A percentile compares a stretch with the other conserved stretches of the same genome.
Conservation (phyloP, 805 yeast species). For the Nadsonia fulvescens region DNA sequence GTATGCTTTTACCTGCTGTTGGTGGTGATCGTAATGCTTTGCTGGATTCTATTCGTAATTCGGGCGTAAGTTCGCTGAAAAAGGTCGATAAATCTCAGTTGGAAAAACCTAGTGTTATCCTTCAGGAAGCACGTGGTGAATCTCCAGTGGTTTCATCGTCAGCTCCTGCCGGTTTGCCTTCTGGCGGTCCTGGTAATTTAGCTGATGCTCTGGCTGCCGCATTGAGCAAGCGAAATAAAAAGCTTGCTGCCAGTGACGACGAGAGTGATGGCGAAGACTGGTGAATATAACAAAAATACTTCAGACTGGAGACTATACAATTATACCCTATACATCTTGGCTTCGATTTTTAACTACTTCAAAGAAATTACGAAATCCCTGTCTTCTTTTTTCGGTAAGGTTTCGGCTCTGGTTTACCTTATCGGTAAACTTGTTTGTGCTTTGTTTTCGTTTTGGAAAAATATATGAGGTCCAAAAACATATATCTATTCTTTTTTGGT, state of each 20-base stretch:
- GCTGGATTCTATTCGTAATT: constrained; percentile 67
- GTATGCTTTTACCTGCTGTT: constrained; percentile 22
- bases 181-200: constrained; percentile 41
- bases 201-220: constrained; percentile 88
- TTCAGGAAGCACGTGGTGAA: constrained; percentile 59
- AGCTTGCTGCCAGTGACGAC: constrained; percentile 66
- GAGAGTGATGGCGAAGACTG: constrained; percentile 72
- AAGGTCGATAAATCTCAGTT: constrained; percentile 71
- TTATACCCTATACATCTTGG: too few relatives aligned
- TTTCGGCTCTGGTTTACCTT: too few relatives aligned
- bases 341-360: too few relatives aligned
- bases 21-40: constrained; percentile 63
- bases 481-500: too few relatives aligned
- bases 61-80: constrained; percentile 47
- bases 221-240: constrained; percentile 59
- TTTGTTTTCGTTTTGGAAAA: too few relatives aligned
- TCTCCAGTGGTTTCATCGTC: constrained; percentile 22
- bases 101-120: constrained; percentile 56
- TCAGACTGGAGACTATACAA: too few relatives aligned
- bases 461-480: too few relatives aligned
- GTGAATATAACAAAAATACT: too few relatives aligned
- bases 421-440: too few relatives aligned
- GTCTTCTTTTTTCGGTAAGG: too few relatives aligned
- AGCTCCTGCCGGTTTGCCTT: constrained; percentile 21
- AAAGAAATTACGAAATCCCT: too few relatives aligned